Evolutionary conservation across 768 basidiomycete genomes (phyloP), one percentile per base, ranked within the genome.

Genomic region (Grammothele lineata): DNA sequence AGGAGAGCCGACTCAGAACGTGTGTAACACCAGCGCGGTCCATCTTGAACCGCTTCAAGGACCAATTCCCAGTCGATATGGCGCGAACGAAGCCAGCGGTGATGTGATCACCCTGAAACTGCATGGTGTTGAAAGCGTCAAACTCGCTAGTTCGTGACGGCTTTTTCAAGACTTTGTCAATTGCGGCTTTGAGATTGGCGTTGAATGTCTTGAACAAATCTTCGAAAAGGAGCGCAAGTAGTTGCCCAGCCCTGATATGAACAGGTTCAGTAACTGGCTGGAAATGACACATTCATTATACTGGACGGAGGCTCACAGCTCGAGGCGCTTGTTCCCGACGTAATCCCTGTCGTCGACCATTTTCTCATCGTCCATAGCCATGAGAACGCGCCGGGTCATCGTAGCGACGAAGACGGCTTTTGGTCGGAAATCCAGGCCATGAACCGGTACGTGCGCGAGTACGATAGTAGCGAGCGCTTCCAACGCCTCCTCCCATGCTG

Each of bases 191-290:
- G 43, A 99, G 81, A 61, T 95, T 95, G 12, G 90, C 80, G 62
- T 97, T 97, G 72, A 93, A 98, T 0, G 92, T 96, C 67, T 99
- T 99, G 79, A 99, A 99, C 21, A 97, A 73, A 66, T 99, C 96
- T 66, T 99, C 96, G 54, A 99, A 99, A 3, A 99, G 79, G 10
- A 99, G 75, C 5, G 94, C 92, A 22, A 99, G 77, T 14, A 99
- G 77, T 62, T 98, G 96, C 30, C 96, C 96, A 38, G 96, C 96
- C 43, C 94, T 97, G 48, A 22, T 41, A 60, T 51, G 25, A 53
- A n/a, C n/a, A n/a, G n/a, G n/a, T n/a, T n/a, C n/a, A n/a, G n/a
- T n/a, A n/a, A n/a, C n/a, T n/a, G n/a, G n/a, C n/a, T 14, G 30
- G 37, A 8, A 25, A n/a, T 11, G 19, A 46, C 48, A 47, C 17